Percentiles rank a stretch among this genome's conserved stretches.
Evolutionary conservation across 2,329 filamentous ascomycete genomes (phyloP).

Genomic region (Geoglossum cookeanum): DNA sequence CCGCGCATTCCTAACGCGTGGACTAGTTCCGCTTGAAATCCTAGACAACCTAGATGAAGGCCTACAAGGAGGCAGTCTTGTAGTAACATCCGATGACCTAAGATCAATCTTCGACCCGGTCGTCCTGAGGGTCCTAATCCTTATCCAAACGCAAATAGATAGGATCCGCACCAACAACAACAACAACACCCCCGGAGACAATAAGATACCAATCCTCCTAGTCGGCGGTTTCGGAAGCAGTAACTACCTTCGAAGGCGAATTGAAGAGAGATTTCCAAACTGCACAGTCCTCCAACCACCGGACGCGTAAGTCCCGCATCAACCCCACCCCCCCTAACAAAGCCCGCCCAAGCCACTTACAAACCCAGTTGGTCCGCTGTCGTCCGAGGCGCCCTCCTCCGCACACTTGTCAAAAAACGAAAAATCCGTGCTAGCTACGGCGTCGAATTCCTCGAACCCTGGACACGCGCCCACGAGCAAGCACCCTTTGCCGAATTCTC

Average conservation of each 20-base stretch:
- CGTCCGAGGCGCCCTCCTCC: background rate
- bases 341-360: background rate
- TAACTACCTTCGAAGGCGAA: background rate
- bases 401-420: background rate
- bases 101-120: background rate
- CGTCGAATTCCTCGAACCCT: background rate
- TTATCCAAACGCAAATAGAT: background rate
- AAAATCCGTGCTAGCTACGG: background rate
- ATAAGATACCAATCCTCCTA: background rate
- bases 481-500: background rate
- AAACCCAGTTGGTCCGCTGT: background rate
- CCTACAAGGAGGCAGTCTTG: background rate
- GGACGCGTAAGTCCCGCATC: background rate
- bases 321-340: background rate
- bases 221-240: background rate
- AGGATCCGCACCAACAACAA: background rate
- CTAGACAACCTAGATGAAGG: background rate
- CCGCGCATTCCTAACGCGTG: background rate
- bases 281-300: background rate
- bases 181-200: background rate
- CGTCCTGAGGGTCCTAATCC: background rate
- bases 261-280: background rate
- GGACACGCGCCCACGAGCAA: background rate
- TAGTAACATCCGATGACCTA: background rate
- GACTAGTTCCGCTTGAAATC: background rate